phyloP scores from a whole-genome alignment of 2,329 filamentous ascomycete genomes.

The Trichoderma brevicompactum region DNA sequence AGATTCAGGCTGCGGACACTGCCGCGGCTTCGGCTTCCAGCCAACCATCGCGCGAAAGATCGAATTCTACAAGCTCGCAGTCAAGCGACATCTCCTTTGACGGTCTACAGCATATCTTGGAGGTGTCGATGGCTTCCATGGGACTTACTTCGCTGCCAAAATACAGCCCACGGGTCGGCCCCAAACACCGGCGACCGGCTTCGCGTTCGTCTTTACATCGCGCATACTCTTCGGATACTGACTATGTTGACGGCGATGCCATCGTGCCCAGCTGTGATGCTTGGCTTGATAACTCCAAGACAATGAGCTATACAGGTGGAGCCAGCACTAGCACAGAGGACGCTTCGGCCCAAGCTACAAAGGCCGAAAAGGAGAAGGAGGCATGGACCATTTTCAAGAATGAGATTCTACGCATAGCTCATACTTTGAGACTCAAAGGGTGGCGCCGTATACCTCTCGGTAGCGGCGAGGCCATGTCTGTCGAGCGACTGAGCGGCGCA shows the following conservation, averaged over 20 bases:
- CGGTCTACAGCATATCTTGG: conserved; percentile 77
- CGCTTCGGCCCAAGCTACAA: conserved; percentile 41
- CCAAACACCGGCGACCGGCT: conserved; percentile 46
- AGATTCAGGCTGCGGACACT: conserved; percentile 32
- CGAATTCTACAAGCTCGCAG: conserved; percentile 66
- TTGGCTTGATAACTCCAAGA: conserved; percentile 86
- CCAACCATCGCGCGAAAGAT: conserved; percentile 41
- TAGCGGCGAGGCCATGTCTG: conserved; percentile 67
- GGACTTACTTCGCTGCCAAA: conserved; percentile 54
- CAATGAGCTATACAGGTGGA: conserved; percentile 71
- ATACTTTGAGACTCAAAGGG: conserved; percentile 87
- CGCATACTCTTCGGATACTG: conserved; percentile 77
- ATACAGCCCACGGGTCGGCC: conserved; percentile 47
- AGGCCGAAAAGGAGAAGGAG: conserved; percentile 69
- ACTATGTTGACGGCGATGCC: conserved; percentile 78
- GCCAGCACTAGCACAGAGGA: conserved; percentile 49
- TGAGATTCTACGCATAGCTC: conserved; percentile 85
- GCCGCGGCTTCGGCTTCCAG: neutral
- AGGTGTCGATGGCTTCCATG: conserved; percentile 64
- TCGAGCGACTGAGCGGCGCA: conserved; percentile 83
- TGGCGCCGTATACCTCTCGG: conserved; percentile 85
- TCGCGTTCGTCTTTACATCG: conserved; percentile 48
- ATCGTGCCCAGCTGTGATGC: conserved; percentile 86
- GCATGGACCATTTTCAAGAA: conserved; percentile 88
- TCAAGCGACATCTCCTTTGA: conserved; percentile 76